Percentiles rank a stretch among this genome's conserved stretches.
Evolutionary conservation across 495 filamentous ascomycete species (phyloP).

Genomic region (Cenococcum geophilum): DNA sequence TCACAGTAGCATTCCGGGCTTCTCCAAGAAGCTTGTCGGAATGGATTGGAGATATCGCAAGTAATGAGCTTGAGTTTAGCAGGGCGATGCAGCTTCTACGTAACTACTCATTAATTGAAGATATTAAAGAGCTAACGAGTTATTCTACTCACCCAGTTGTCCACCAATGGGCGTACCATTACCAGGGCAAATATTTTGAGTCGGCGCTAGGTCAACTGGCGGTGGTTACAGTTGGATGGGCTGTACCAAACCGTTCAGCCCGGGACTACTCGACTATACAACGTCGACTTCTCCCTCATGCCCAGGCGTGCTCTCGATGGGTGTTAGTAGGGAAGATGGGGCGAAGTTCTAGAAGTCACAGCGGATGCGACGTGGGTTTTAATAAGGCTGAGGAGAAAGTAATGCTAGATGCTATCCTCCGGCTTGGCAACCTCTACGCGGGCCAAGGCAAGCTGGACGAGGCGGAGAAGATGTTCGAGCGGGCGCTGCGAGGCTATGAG

Average conservation of each 20-base stretch:
- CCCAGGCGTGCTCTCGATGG: background rate
- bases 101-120: slow-evolving; percentile 7
- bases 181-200: background rate
- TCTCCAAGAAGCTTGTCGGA: slow-evolving; percentile 5
- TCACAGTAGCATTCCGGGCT: background rate
- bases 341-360: slow-evolving; percentile 21
- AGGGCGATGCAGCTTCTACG: slow-evolving; percentile 6
- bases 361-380: slow-evolving; percentile 28
- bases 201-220: slow-evolving; percentile 2
- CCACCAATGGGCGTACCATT: slow-evolving; percentile 8
- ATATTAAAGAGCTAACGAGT: background rate
- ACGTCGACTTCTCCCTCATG: slow-evolving; percentile 13
- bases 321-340: background rate
- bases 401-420: background rate
- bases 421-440: slow-evolving; percentile 3
- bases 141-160: slow-evolving; percentile 6
- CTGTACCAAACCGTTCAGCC: background rate
- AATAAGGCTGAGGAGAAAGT: slow-evolving; percentile 4
- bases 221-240: background rate
- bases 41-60: slow-evolving; percentile 13
- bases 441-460: slow-evolving; percentile 15
- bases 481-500: slow-evolving; percentile 15
- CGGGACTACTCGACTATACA: slow-evolving; percentile 7
- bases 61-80: slow-evolving; percentile 7
- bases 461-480: slow-evolving; percentile 14